phyloP scores from a whole-genome alignment of 192 early-diverging fungal genomes.

The Radiomyces spectabilis region DNA sequence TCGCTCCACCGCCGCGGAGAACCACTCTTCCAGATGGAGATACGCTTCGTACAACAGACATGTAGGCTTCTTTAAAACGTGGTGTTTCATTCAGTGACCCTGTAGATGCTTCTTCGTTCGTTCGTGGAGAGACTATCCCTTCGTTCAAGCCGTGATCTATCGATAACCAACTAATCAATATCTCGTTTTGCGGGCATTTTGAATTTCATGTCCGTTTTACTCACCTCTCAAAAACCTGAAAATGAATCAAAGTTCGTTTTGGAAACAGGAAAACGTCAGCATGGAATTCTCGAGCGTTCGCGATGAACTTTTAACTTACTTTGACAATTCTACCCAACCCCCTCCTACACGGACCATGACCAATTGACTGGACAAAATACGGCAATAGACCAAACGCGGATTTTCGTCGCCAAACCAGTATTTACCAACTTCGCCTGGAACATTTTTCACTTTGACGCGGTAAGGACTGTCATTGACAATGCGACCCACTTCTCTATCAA shows the following conservation, averaged over 20 bases:
- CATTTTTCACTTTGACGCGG: slow-evolving; percentile 26
- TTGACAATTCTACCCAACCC: slow-evolving; percentile 56
- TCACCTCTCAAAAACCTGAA: slow-evolving; percentile 7
- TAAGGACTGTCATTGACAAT: slow-evolving; percentile 52
- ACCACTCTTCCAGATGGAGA: background rate
- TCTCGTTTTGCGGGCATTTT: no score
- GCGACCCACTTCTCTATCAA: slow-evolving; percentile 49
- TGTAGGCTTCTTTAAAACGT: background rate
- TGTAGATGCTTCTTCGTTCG: background rate
- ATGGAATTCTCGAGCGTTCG: no score
- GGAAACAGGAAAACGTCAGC: background rate
- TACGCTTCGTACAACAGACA: background rate
- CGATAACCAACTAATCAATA: no score
- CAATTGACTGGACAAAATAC: slow-evolving; percentile 47
- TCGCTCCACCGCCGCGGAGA: background rate
- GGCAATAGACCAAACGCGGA: slow-evolving; percentile 55
- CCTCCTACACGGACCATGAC: slow-evolving; percentile 66
- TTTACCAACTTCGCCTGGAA: slow-evolving; percentile 36
- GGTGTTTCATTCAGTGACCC: background rate
- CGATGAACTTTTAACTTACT: slow-evolving; percentile 21
- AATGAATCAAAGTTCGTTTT: background rate
- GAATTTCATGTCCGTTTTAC: no score
- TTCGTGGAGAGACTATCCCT: no score
- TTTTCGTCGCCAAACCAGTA: slow-evolving; percentile 41
- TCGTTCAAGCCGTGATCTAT: background rate